Evolutionary conservation across 1,284 basidiomycete species (phyloP).

Genomic region (Schizophyllum commune): DNA sequence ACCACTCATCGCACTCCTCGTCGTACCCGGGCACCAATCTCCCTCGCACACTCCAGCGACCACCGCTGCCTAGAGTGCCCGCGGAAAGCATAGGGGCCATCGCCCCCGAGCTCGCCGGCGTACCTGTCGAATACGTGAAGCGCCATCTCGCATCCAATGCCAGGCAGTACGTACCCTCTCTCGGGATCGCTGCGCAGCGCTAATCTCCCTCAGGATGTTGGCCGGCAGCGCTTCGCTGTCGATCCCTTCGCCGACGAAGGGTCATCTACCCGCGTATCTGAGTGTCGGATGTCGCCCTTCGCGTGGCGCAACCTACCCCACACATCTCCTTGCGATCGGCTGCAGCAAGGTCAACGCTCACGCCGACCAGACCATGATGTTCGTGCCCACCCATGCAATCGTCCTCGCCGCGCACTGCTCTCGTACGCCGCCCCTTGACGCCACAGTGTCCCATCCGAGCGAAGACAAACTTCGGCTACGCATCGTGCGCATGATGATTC

Average conservation of each 20-base stretch:
- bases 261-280: neutral
- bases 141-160: neutral
- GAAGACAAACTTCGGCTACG: slow-evolving; percentile 40
- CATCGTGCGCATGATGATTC: slow-evolving; percentile 57
- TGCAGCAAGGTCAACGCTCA: neutral
- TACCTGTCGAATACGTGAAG: slow-evolving; percentile 40
- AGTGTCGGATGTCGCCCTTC: neutral
- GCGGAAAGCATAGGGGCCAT: slow-evolving; percentile 41
- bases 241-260: neutral
- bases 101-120: slow-evolving; percentile 47
- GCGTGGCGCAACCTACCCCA: slow-evolving; percentile 1
- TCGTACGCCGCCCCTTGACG: slow-evolving; percentile 9
- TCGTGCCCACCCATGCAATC: slow-evolving; percentile 11
- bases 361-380: slow-evolving; percentile 1
- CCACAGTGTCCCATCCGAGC: slow-evolving; percentile 4
- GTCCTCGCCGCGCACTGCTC: slow-evolving; percentile 13
- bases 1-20: slow-evolving; percentile 17
- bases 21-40: slow-evolving; percentile 36
- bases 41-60: slow-evolving; percentile 49
- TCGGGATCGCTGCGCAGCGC: neutral
- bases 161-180: neutral
- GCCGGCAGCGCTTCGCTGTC: neutral
- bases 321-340: slow-evolving; percentile 10
- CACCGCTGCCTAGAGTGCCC: slow-evolving; percentile 45
- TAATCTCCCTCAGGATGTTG: neutral